Evolutionary conservation across 2,329 filamentous ascomycete genomes (phyloP), one percentile per base, ranked within the genome.

Genomic region (Penicillium sp.): DNA sequence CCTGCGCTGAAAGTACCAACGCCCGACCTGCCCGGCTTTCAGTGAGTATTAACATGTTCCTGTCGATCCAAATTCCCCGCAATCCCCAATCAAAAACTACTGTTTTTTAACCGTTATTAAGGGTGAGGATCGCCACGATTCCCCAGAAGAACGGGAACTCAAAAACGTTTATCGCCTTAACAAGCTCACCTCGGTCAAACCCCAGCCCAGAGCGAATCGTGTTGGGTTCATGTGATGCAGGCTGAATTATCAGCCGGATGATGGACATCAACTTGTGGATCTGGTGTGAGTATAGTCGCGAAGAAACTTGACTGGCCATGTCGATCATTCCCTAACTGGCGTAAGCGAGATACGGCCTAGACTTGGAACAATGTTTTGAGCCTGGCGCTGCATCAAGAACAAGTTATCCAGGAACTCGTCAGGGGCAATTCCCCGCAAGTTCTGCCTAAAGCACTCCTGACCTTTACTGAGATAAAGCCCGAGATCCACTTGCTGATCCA

Each of bases 321-420:
- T 50, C n/a, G 39, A 63, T 64, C 59, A 55, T 56, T 64, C 36
- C 62, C 58, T 4, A 14, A 42, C 29, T 51, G 7, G 59, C 53
- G 51, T 64, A 62, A 63, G 57, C 62, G 61, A 64, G 53, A 39
- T 13, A 18, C 39, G 30, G 50, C 32, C 47, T 40, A 40, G 44
- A 34, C 27, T 35, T 30, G 40, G 32, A 14, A 40, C 36, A 27
- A 29, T 23, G 23, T 5, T 5, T 23, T 23, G 23, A 23, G 23
- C 23, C 27, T 19, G n/a, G 8, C 10, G 9, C 11, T 18, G 7
- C n/a, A 16, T 19, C 41, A n/a, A 9, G 29, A 47, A 34, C 19
- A 40, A 18, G 35, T 23, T 9, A 38, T 36, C 7, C 48, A 57
- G 51, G 41, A 53, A 56, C 55, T 38, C 36, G 50, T 56, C 55